Percentiles rank a stretch among this genome's conserved stretches.
phyloP scores from a whole-genome alignment of 176 grass and related monocot genomes.

The Eragrostis curvula region DNA sequence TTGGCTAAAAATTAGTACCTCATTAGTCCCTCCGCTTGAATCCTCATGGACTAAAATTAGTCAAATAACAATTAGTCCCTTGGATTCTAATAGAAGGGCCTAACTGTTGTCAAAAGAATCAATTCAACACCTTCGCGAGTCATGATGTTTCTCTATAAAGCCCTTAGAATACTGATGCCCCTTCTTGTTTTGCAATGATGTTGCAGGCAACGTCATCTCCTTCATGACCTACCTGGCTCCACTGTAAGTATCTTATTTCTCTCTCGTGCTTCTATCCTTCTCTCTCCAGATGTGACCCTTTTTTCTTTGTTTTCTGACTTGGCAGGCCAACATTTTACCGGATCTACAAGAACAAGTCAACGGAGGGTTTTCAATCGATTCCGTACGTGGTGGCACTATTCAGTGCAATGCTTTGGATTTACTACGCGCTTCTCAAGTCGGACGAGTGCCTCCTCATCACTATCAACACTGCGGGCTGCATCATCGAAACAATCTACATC shows the following conservation, averaged over 20 bases:
- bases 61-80: too few relatives aligned
- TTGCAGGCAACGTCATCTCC: slow-evolving; percentile 81
- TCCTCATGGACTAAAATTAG: too few relatives aligned
- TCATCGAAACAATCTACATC: slow-evolving; percentile 87
- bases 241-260: slow-evolving; percentile 50
- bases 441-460: slow-evolving; percentile 67
- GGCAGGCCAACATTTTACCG: slow-evolving; percentile 75
- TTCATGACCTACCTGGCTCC: slow-evolving; percentile 80
- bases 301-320: not conserved
- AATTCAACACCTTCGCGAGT: not conserved
- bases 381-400: slow-evolving; percentile 89
- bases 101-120: not conserved
- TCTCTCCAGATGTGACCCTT: not conserved
- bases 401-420: slow-evolving; percentile 90
- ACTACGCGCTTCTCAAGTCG: slow-evolving; percentile 75
- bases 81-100: not conserved
- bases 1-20: too few relatives aligned
- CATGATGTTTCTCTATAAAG: not conserved
- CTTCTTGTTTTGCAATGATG: not conserved
- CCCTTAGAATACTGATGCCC: not conserved
- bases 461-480: slow-evolving; percentile 67
- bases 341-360: slow-evolving; percentile 75
- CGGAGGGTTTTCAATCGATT: slow-evolving; percentile 81
- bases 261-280: too few relatives aligned
- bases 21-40: too few relatives aligned